Evolutionary conservation across 208 protist species (phyloP), one percentile per base, ranked within the genome.

Genomic region (Porcisia hertigi): DNA sequence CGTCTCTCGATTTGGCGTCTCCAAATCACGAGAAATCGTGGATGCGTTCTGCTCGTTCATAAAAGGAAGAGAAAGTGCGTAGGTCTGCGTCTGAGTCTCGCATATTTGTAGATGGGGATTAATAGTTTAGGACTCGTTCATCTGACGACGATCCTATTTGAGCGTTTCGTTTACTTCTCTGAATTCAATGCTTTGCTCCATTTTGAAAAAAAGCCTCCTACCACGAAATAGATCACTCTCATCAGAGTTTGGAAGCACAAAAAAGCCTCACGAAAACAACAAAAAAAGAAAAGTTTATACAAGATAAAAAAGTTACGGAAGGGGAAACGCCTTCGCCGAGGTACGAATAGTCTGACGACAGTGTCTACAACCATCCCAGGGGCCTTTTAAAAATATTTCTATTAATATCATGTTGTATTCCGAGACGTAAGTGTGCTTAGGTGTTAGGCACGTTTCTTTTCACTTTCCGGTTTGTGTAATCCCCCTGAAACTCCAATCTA

Each of bases 1-100:
- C 82, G 11, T 79, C 81, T 53, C 81, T 97, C 41, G 93, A 95
- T 79, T 14, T 83, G 36, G 77, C 70, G 25, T 94, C 88, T 12
- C 82, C 80, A 9, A 85, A 79, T 12, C 77, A 94, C 82, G 67
- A 84, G 58, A 86, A 85, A 77, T 84, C 90, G 9, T 96, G 92
- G 92, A 94, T 96, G 90, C 81, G 73, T 43, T 63, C 64, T 47
- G 85, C 74, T 36, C 91, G 92, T 54, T 66, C 78, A 57, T 82
- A 74, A 76, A 58, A 20, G 59, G 63, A 83, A 45, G n/a, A 34
- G 11, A 69, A 72, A 71, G 9, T n/a, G 47, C 63, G 41, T 67
- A 52, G 25, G 36, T 16, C 47, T 47, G 63, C 39, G 36, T 67
- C 20, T 20, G 36, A 30, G 25, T 52, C 20, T 18, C 39, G 23